Percentiles rank a stretch among this genome's conserved stretches.
Conservation (phyloP, 1,284 basidiomycete species). For the Schizophyllum commune region DNA sequence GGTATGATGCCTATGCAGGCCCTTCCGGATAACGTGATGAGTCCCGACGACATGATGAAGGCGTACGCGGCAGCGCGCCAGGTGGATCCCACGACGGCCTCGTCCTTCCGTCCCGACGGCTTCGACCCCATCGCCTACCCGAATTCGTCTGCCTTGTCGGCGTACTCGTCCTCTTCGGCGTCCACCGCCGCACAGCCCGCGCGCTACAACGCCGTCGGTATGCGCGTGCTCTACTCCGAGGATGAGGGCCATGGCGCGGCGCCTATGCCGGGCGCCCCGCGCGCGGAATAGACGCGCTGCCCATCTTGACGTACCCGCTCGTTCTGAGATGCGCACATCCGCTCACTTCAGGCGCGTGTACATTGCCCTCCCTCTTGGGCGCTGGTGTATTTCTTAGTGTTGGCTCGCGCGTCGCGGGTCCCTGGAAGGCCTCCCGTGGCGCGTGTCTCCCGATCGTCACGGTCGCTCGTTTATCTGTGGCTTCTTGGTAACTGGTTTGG, state of each 20-base stretch:
- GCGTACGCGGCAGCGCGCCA: background rate
- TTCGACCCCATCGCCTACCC: background rate
- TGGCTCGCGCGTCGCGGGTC: background rate
- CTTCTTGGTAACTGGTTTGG: background rate
- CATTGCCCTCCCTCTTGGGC: background rate
- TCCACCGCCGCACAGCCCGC: background rate
- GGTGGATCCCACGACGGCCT: background rate
- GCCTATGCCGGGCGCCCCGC: background rate
- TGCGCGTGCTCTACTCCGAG: background rate
- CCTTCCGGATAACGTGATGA: background rate
- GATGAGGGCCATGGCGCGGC: background rate
- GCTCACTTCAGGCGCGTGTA: background rate
- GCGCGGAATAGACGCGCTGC: background rate
- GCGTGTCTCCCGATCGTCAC: background rate
- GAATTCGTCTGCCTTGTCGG: background rate
- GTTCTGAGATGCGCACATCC: too few species aligned
- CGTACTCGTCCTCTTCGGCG: too few species aligned
- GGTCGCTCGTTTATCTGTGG: background rate
- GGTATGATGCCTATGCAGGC: background rate
- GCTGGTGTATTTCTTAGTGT: background rate
- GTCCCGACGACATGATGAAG: background rate
- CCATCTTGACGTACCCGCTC: too few species aligned
- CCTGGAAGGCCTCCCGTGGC: background rate
- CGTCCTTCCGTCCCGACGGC: background rate
- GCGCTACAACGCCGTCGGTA: background rate